phyloP scores from a whole-genome alignment of 257 asterid species.

The Solanum gracilifrons region DNA sequence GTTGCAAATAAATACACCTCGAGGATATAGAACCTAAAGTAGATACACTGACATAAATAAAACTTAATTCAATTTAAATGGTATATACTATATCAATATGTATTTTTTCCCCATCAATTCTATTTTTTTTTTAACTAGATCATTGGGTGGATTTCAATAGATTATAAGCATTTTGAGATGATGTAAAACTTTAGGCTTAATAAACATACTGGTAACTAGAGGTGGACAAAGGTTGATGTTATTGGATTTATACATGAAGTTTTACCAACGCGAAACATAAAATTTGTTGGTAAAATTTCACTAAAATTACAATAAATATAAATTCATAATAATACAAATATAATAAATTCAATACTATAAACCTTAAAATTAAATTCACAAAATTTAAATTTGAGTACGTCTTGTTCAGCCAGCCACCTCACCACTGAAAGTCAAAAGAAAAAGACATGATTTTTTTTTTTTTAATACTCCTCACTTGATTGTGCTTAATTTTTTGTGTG shows the following conservation, averaged over 20 bases:
- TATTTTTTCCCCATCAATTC: not conserved
- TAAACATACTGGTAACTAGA: not conserved
- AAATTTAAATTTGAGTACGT: not conserved
- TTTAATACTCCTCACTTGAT: constrained; percentile 9
- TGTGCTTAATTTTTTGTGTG: constrained; percentile 11
- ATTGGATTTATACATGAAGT: not conserved
- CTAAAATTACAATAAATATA: not conserved
- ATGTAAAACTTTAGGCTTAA: not conserved
- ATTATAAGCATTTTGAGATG: not conserved
- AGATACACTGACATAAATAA: not conserved
- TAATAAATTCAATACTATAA: not conserved
- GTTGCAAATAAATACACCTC: not conserved
- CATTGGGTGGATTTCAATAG: not conserved
- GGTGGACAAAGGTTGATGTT: not conserved
- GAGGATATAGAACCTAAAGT: not conserved
- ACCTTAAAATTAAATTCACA: not conserved
- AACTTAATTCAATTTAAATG: not conserved
- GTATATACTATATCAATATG: not conserved
- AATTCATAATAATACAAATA: not conserved
- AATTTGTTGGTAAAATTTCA: not conserved
- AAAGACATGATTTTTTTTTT: not conserved
- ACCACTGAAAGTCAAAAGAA: not conserved
- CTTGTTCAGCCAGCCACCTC: not conserved
- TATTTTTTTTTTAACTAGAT: not conserved
- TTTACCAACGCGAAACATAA: not conserved